Evolutionary conservation across 352 stramenopile species (phyloP), one percentile per base, ranked within the genome.

Genomic region (Phytophthora fragariae): DNA sequence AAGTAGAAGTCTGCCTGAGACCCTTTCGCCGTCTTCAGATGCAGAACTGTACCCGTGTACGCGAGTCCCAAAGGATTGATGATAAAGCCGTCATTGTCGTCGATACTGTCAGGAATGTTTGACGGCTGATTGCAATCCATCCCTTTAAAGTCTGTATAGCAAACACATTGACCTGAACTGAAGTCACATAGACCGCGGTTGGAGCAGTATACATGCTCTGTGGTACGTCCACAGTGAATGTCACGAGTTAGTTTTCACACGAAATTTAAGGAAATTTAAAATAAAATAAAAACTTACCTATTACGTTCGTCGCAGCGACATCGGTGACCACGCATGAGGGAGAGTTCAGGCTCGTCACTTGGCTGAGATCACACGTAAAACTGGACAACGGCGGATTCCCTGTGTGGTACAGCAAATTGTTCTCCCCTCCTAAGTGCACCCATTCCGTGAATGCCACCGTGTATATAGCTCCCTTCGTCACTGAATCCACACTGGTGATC

Each of bases 111-210:
- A 19, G 86, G 77, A 19, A 91, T 71, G 31, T 92, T 88, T 29
- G 84, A 90, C 12, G 85, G 75, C 60, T 91, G 80, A 63, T 90
- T 85, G 68, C 89, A 95, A 49, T 93, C 86, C 50, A 84, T 75
- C 2, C 79, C 85, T 41, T 90, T 91, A 66, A 92, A 97, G 54
- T 92, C 89, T 1, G 84, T 62, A 29, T 95, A 93, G 66, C 91
- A 96, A 7, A 77, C 62, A 52, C 91, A 97, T 35, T 82, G 58
- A 1, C 91, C 91, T 9, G 73, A 85, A 12, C 61, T 74, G 46
- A 94, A 94, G 54, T 94, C 84, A 50, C 91, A 97, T 8, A 91
- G 62, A 5, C 91, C 91, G 50, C 91, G 84, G n/a, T 91, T 90
- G 3, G 88, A 88, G 65, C 91, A 97, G 57, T 84, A 94, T 19